Evolutionary conservation across 2,329 filamentous ascomycete species (phyloP).

Genomic region (Triangularia setosa): DNA sequence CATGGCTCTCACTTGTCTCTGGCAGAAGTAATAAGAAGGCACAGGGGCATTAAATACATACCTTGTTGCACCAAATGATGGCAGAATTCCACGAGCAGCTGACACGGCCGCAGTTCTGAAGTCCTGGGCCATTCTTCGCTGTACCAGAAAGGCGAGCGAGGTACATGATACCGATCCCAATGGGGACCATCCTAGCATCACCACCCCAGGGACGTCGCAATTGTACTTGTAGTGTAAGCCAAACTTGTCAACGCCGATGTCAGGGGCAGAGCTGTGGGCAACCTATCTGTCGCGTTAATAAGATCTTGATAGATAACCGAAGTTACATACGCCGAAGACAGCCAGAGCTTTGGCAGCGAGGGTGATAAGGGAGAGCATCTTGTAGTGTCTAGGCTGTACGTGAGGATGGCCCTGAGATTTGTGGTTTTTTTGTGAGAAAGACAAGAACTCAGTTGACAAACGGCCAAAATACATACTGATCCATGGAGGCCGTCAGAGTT

Average conservation of each 20-base stretch:
- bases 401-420: not conserved
- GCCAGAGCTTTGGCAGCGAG: not conserved
- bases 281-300: not conserved
- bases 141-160: slow-evolving; percentile 14
- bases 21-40: not conserved
- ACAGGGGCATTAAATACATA: not conserved
- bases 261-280: not conserved
- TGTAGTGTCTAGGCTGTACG: not conserved
- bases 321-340: not conserved
- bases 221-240: not conserved
- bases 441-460: no score
- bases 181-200: not conserved
- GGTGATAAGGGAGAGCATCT: not conserved
- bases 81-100: slow-evolving; percentile 22
- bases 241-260: not conserved
- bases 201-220: not conserved
- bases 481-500: no score
- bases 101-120: slow-evolving; percentile 20
- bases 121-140: slow-evolving; percentile 17
- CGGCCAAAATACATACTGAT: no score
- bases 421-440: no score
- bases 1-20: not conserved
- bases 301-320: not conserved
- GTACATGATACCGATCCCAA: slow-evolving; percentile 18
- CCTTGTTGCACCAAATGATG: slow-evolving; percentile 28